These are phyloP conservation scores for Gyrodon tennesseensis DNA, from an alignment of 1,284 basidiomycete species.

Conservation along the genomic window DNA sequence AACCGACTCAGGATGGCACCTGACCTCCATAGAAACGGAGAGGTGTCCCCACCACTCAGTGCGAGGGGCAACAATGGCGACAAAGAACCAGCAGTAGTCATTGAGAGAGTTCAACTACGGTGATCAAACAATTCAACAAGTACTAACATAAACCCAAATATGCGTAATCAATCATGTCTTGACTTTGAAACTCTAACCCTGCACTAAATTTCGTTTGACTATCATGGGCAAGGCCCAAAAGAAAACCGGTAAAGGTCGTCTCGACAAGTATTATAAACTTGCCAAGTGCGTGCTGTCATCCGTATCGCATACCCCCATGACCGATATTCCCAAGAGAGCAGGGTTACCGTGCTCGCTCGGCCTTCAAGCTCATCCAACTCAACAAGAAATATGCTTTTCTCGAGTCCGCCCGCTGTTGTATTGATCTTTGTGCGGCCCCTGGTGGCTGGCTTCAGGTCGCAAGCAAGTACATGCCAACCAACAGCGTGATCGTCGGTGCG, in stretches of 20 bases:
- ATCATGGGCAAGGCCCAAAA: conserved; percentile 78
- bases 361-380: conserved; percentile 98
- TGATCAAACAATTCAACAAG: not conserved
- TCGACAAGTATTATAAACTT: conserved; percentile 95
- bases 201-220: not conserved
- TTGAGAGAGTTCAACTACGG: conserved; percentile 21
- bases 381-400: conserved; percentile 98
- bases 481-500: conserved; percentile 92
- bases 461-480: conserved; percentile 96
- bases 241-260: conserved; percentile 92
- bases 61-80: conserved; percentile 39
- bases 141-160: conserved; percentile 26
- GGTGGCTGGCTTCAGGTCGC: conserved; percentile 99
- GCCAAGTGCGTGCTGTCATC: conserved; percentile 65
- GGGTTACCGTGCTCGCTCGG: conserved; percentile 98
- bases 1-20: conserved; percentile 40
- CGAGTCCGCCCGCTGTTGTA: conserved; percentile 88
- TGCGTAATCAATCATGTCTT: conserved; percentile 26
- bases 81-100: conserved; percentile 30
- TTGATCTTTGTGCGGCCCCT: conserved; percentile 98
- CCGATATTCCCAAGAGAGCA: conserved; percentile 69
- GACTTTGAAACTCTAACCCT: not conserved
- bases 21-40: conserved; percentile 48
- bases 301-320: conserved; percentile 1
- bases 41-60: conserved; percentile 21